Evolutionary conservation across 768 basidiomycete genomes (phyloP).

Genomic region (Hygrocybe punicea): DNA sequence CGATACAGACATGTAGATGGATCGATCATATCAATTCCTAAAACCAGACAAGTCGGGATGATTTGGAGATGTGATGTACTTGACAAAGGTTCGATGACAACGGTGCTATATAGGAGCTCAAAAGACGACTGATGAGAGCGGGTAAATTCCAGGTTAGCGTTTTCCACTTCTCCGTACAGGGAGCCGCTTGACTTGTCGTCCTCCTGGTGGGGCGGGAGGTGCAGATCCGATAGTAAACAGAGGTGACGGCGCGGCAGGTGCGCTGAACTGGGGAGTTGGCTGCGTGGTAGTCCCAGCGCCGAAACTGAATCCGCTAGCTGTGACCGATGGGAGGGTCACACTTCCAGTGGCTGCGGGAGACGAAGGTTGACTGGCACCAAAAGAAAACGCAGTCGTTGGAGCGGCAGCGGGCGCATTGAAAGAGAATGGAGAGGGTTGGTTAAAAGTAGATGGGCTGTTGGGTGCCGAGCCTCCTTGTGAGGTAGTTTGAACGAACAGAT

Average conservation of each 20-base stretch:
- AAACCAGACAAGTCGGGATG: slow-evolving; percentile 5
- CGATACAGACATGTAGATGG: slow-evolving; percentile 14
- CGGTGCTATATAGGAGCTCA: slow-evolving; percentile 6
- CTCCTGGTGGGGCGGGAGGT: slow-evolving; percentile 38
- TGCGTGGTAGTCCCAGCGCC: slow-evolving; percentile 33
- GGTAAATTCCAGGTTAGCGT: slow-evolving; percentile 25
- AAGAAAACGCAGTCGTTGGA: slow-evolving; percentile 42
- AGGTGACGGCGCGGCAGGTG: slow-evolving; percentile 36
- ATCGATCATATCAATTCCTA: slow-evolving; percentile 5
- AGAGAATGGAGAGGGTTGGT: slow-evolving; percentile 44
- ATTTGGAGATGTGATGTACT: background rate
- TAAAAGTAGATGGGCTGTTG: slow-evolving; percentile 57
- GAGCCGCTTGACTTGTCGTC: slow-evolving; percentile 52
- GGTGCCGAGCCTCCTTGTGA: slow-evolving; percentile 45
- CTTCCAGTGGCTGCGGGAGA: slow-evolving; percentile 45
- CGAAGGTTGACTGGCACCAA: slow-evolving; percentile 56
- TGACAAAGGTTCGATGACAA: slow-evolving; percentile 5
- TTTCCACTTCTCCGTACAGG: slow-evolving; percentile 47
- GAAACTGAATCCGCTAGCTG: slow-evolving; percentile 37
- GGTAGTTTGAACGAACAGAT: slow-evolving; percentile 41
- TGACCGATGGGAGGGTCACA: slow-evolving; percentile 38
- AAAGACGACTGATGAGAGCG: background rate
- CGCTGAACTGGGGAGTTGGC: slow-evolving; percentile 47
- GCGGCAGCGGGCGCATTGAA: slow-evolving; percentile 41
- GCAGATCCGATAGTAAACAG: slow-evolving; percentile 63